Percentiles rank a stretch among this genome's conserved stretches.
Evolutionary conservation across 345 rosid genomes (phyloP).

Genomic region (Arabidopsis thaliana): TAIR10.1 NC_003070.9:17806501-17807000

Average conservation of each 20-base stretch:
- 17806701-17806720: constrained; percentile 49
- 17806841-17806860: constrained; percentile 94
- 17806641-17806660: constrained; percentile 96
- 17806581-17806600: constrained; percentile 81
- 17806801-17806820: constrained; percentile 26
- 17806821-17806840: constrained; percentile 79
- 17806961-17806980: constrained; percentile 89
- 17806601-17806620: constrained; percentile 88
- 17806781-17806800: background rate
- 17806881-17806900: background rate
- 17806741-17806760: background rate
- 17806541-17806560: background rate
- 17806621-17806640: constrained; percentile 91
- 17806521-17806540: constrained; percentile 10
- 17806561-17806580: background rate
- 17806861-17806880: constrained; percentile 56
- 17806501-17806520: background rate
- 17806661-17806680: constrained; percentile 78
- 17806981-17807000: constrained; percentile 98
- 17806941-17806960: constrained; percentile 60
- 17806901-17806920: background rate
- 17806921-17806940: constrained; percentile 29
- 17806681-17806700: constrained; percentile 89
- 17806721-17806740: background rate
- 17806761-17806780: constrained; percentile 6